phyloP scores from a whole-genome alignment of 176 grass and related monocot genomes.

The Guadua angustifolia region DNA sequence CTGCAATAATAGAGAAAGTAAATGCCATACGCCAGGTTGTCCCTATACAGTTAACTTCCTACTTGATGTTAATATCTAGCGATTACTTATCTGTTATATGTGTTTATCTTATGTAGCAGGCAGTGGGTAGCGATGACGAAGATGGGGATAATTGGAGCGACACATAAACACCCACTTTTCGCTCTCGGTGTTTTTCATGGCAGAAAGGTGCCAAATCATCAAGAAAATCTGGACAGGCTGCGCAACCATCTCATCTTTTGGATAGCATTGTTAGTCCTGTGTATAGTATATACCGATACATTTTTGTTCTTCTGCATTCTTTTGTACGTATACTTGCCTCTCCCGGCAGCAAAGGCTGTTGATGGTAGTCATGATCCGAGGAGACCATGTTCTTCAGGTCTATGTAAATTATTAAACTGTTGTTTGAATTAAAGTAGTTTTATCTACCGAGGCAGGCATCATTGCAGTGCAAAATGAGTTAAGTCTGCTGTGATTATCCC shows the following conservation, averaged over 20 bases:
- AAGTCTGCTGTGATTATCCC: background rate
- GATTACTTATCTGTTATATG: constrained; percentile 7
- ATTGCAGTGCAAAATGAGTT: background rate
- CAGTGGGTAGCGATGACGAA: constrained; percentile 92
- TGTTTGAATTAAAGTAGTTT: constrained; percentile 10
- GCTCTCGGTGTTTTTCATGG: constrained; percentile 22
- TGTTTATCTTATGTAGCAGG: constrained; percentile 53
- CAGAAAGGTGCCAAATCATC: constrained; percentile 36
- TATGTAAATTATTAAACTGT: constrained; percentile 55
- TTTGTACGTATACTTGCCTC: constrained; percentile 50
- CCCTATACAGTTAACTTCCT: constrained; percentile 10
- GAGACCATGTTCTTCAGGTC: constrained; percentile 44
- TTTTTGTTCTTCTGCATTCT: constrained; percentile 29
- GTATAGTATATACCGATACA: constrained; percentile 52
- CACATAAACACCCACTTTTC: constrained; percentile 37
- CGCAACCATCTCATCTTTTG: constrained; percentile 35
- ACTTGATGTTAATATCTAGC: background rate
- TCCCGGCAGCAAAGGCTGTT: constrained; percentile 51
- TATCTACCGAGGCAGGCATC: background rate
- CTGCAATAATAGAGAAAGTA: constrained; percentile 95
- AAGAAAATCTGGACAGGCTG: constrained; percentile 10
- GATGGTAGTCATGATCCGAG: constrained; percentile 35
- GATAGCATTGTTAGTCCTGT: constrained; percentile 34
- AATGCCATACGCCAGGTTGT: constrained; percentile 92
- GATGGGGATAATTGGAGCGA: constrained; percentile 97